Conservation (phyloP, 2,329 filamentous ascomycete genomes). For the Colletotrichum godetiae region DNA sequence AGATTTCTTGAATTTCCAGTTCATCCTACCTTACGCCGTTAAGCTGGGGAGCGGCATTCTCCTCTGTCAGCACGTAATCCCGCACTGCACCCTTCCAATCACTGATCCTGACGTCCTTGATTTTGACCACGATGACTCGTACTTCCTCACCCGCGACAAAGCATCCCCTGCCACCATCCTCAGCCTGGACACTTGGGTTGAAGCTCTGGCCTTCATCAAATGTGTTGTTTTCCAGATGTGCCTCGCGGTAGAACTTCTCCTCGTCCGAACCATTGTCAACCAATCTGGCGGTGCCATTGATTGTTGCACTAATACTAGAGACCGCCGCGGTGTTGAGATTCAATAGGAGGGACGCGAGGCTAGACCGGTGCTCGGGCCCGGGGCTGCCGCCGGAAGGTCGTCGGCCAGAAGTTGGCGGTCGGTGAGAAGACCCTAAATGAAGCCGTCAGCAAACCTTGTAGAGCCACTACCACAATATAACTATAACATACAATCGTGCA, state of each 20-base stretch:
- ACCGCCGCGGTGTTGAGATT: conserved; percentile 92
- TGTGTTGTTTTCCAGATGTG: conserved; percentile 92
- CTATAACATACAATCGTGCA: conserved; percentile 79
- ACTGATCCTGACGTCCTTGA: conserved; percentile 86
- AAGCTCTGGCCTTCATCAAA: conserved; percentile 69
- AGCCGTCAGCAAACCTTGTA: conserved; percentile 14
- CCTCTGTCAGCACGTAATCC: conserved; percentile 72
- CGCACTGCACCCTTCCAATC: conserved; percentile 96
- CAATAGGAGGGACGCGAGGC: conserved; percentile 83
- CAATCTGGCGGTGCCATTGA: conserved; percentile 87
- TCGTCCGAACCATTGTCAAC: conserved; percentile 80
- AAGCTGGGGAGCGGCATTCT: conserved; percentile 41
- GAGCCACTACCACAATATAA: no score
- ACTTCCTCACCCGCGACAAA: conserved; percentile 87
- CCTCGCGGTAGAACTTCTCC: conserved; percentile 84
- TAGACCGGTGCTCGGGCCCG: conserved; percentile 74
- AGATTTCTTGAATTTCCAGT: neutral
- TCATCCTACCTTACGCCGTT: conserved; percentile 52
- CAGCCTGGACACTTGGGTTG: conserved; percentile 49
- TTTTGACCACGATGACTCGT: conserved; percentile 85
- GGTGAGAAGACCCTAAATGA: conserved; percentile 81
- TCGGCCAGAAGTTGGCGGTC: conserved; percentile 79
- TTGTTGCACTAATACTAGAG: conserved; percentile 90
- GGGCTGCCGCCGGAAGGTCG: conserved; percentile 72
- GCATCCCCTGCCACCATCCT: conserved; percentile 68